Base-by-base conservation (phyloP, 2,329 filamentous ascomycete genomes). In the Laburnicola sp. region DNA sequence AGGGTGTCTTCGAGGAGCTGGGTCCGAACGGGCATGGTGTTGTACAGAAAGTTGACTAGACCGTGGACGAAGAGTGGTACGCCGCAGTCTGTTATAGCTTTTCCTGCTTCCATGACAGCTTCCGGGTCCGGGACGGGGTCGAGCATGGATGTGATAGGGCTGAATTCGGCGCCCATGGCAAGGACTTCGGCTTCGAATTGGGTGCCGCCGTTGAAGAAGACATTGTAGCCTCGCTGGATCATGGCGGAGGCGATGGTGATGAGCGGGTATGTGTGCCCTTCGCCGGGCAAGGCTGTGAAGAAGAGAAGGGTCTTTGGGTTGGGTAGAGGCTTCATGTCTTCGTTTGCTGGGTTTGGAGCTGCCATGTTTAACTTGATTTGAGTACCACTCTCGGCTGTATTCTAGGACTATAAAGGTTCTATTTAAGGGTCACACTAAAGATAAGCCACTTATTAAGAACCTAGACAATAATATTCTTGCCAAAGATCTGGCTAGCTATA, bases 241-340 rank as follows among this genome's bases (percentile, higher is more conserved):
- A 40, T 40, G 8, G 38, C 26, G 6, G 38, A 40, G 9, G 38
- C 38, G 25, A 40, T 40, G 4, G 38, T 26, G 10, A 40, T 2
- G 10, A 40, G 38, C 16, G 38, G 38, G 26, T 40, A 40, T 28
- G 38, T 40, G 25, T 40, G 38, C 16, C 38, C 38, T 40, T 40
- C 38, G 7, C 38, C 38, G 7, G 38, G 38, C 16, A 40, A 40
- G 23, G 38, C 38, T 40, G 38, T 40, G 38, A 40, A 40, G 6
- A 40, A 16, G 21, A 40, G 38, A 30, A 40, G 38, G 2, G 38
- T 23, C 8, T 40, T 40, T 7, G 25, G 16, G 4, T 7, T 39
- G 38, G 2, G 3, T 21, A 6, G 4, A n/a, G 9, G 2, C 25
- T 10, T 11, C 38, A 40, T 40, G 2, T n/a, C 11, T 16, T 28